Base-by-base conservation (phyloP, 768 basidiomycete genomes). In the Leccinum variicolor region DNA sequence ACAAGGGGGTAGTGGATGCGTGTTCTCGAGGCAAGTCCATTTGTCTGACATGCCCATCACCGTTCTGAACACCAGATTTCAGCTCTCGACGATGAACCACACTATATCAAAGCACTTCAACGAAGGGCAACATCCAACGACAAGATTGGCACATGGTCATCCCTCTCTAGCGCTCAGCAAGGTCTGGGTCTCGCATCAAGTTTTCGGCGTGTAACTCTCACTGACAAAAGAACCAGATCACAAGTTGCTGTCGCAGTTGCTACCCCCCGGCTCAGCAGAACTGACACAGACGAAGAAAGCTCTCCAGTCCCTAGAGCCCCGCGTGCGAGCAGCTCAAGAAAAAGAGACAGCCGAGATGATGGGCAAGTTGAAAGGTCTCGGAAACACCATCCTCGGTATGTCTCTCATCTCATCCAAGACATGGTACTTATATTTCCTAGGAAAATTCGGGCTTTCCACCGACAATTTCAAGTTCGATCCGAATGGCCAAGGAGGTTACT, bases 401-500 rank as follows among this genome's bases (percentile, higher is more conserved):
- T 63, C 45, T 39, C 8, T 51, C 6, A 41, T 17, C 14, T 10
- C 10, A 47, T 26, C 23, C 53, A 54, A 31, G 57, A 47, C 21
- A 49, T 36, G 6, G 51, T 36, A 13, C 21, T 19, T 21, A 43
- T 25, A 6, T 31, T 52, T 53, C 14, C 50, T 17, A 95, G 92
- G 93, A 3, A 91, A 90, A 59, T 98, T 98, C 68, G 96, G 97
- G 17, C 72, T 98, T 61, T 94, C 89, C 14, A 98, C 95, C 0
- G 87, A 98, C 69, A 98, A 96, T 75, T 98, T 98, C 81, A 90
- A 98, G 75, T 92, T 99, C 66, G 86, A 87, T 58, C 92, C 92
- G 17, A 95, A 96, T 62, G 92, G 88, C 6, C 87, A 94, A 60
- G 96, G 96, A n/a, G 94, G 96, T 0, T 98, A 98, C 76, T 90